Percentiles rank a stretch among this genome's conserved stretches.
Evolutionary conservation across 1,284 basidiomycete genomes (phyloP).

Genomic region (Ceratobasidium sp.): DNA sequence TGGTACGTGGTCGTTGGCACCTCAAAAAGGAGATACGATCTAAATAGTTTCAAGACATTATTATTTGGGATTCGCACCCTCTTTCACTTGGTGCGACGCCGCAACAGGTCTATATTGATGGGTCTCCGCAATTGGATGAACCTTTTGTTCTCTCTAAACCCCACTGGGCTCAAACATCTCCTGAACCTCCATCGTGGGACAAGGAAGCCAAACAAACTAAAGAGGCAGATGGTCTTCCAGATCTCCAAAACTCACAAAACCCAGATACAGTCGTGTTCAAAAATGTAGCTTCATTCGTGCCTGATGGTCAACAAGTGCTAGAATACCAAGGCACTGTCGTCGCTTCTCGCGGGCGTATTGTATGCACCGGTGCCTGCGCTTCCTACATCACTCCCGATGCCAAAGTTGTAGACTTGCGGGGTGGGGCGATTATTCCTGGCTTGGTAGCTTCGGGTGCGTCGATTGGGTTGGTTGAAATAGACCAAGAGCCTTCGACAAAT

Average conservation of each 20-base stretch:
- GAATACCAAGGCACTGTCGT: constrained; percentile 17
- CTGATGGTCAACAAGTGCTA: constrained; percentile 18
- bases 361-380: constrained; percentile 2
- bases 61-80: constrained; percentile 90
- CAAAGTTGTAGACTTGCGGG: constrained; percentile 30
- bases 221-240: constrained; percentile 35
- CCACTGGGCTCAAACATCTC: constrained; percentile 7
- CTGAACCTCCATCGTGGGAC: constrained; percentile 39
- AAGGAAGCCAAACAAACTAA: constrained; percentile 13
- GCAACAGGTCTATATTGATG: constrained; percentile 50
- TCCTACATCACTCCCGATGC: not conserved
- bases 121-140: constrained; percentile 47
- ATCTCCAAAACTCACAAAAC: constrained; percentile 1
- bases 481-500: constrained; percentile 41
- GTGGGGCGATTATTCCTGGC: constrained; percentile 41
- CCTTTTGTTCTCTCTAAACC: constrained; percentile 48
- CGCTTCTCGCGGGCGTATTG: constrained; percentile 17
- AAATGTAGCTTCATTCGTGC: constrained; percentile 58
- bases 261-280: not conserved
- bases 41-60: constrained; percentile 60
- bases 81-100: constrained; percentile 66
- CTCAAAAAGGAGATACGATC: constrained; percentile 59
- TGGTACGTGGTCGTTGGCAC: constrained; percentile 55
- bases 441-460: constrained; percentile 44
- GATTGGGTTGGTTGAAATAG: constrained; percentile 43